Percentiles rank a stretch among this genome's conserved stretches.
These are phyloP conservation scores for Coprinellus micaceus DNA, from an alignment of 768 basidiomycete species.

Conservation along the genomic window DNA sequence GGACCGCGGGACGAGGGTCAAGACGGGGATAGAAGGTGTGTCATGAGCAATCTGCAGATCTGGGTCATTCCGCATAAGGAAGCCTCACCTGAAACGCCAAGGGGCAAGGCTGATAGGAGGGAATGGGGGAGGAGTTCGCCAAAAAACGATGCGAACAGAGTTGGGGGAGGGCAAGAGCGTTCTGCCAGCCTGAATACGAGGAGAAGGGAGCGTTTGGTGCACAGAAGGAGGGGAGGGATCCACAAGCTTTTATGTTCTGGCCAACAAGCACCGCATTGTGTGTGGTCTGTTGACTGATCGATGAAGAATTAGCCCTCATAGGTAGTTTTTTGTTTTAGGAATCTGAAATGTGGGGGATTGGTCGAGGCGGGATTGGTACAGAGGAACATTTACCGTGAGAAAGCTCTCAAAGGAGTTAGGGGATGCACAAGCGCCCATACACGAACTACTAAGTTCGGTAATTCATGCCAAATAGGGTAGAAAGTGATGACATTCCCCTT, in stretches of 20 bases:
- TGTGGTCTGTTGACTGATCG: not conserved
- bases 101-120: not conserved
- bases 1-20: not conserved
- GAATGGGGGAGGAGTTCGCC: not conserved
- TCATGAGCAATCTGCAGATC: constrained; percentile 1
- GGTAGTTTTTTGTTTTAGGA: not conserved
- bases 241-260: too few species aligned
- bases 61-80: not conserved
- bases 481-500: not conserved
- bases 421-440: not conserved
- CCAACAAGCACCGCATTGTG: too few species aligned
- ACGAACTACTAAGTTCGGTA: not conserved
- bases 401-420: not conserved
- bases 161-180: not conserved
- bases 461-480: not conserved
- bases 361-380: constrained; percentile 7
- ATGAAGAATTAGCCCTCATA: not conserved
- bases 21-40: not conserved
- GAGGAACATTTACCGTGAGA: constrained; percentile 3
- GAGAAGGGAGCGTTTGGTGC: not conserved
- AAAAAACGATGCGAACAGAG: not conserved
- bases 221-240: not conserved
- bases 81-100: constrained; percentile 2
- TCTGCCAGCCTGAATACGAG: not conserved
- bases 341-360: constrained; percentile 8